Evolutionary conservation across 192 early-diverging fungal genomes (phyloP), one percentile per base, ranked within the genome.

Genomic region (Coemansia sp.): DNA sequence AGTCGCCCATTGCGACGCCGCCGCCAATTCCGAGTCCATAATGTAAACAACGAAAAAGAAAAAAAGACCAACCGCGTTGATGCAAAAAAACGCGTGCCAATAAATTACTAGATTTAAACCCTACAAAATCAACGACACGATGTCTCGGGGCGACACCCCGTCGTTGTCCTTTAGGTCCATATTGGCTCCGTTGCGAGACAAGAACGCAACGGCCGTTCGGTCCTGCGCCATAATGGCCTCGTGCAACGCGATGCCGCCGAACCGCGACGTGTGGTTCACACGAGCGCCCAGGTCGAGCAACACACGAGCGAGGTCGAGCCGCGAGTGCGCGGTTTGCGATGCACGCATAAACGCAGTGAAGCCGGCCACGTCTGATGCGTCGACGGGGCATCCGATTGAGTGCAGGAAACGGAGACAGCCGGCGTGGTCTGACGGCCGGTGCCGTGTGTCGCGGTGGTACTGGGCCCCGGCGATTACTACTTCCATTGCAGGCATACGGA

Each of bases 341-440:
- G 76, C 76, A 0, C 76, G 67, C 76, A 79, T 79, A 57, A 79
- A 79, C 41, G 76, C 76, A 10, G 76, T 79, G 32, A 79, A 79
- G 24, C 76, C 76, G 5, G 67, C 76, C 3, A 79, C 71, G 27
- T 79, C 76, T 53, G 48, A 57, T 3, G 54, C 60, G 29, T 79
- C 76, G 0, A 79, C 68, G 12, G 4, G 5, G 12, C 73, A 71
- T n/a, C 64, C 65, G 18, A 66, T 61, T n/a, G 43, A 53, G 5
- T 47, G 27, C 13, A 79, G 54, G 29, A 73, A 66, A 38, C 58
- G 26, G 41, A 79, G 19, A 32, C 76, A 79, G n/a, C 45, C 59
- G 0, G 6, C 57, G 23, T 79, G 68, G 18, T 73, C 67, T 16
- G 63, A 56, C 18, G n/a, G 12, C 8, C 45, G 49, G 38, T 52